phyloP scores from a whole-genome alignment of 106 monocot species.

The Dendrobium catenatum region DNA sequence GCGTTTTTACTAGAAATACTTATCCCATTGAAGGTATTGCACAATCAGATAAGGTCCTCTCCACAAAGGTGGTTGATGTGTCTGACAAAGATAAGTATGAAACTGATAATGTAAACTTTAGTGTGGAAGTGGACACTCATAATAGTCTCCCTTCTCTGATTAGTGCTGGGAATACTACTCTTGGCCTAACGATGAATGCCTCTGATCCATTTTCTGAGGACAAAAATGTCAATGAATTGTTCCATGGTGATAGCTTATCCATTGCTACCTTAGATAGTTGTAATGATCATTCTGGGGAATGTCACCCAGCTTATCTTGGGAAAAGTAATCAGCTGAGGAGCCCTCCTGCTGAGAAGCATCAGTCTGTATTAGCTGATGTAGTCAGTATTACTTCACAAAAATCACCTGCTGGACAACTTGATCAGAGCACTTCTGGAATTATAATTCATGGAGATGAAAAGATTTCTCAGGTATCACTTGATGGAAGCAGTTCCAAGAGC shows the following conservation, averaged over 20 bases:
- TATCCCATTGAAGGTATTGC: not conserved
- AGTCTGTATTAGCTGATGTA: constrained; percentile 2
- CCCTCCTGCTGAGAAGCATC: constrained; percentile 17
- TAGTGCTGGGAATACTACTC: not conserved
- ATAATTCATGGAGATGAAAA: constrained; percentile 13
- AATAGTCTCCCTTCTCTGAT: constrained; percentile 6
- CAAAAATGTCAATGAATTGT: constrained; percentile 5
- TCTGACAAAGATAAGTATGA: constrained; percentile 10
- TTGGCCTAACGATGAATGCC: not conserved
- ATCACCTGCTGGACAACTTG: constrained; percentile 3
- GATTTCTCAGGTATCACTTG: constrained; percentile 10
- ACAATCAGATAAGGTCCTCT: not conserved
- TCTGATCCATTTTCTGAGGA: constrained; percentile 7
- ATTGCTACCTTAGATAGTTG: not conserved
- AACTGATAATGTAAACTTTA: not conserved
- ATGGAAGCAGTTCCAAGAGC: constrained; percentile 10
- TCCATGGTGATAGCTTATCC: constrained; percentile 11
- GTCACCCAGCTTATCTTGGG: constrained; percentile 5
- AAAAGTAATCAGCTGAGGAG: constrained; percentile 3
- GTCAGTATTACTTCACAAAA: not conserved
- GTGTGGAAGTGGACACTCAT: constrained; percentile 5
- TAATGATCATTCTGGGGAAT: constrained; percentile 9
- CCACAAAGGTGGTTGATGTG: not conserved
- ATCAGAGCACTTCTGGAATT: constrained; percentile 11
- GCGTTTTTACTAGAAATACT: not conserved